Evolutionary conservation across 148 eudicot genomes (phyloP).

Genomic region (Silene latifolia): DNA sequence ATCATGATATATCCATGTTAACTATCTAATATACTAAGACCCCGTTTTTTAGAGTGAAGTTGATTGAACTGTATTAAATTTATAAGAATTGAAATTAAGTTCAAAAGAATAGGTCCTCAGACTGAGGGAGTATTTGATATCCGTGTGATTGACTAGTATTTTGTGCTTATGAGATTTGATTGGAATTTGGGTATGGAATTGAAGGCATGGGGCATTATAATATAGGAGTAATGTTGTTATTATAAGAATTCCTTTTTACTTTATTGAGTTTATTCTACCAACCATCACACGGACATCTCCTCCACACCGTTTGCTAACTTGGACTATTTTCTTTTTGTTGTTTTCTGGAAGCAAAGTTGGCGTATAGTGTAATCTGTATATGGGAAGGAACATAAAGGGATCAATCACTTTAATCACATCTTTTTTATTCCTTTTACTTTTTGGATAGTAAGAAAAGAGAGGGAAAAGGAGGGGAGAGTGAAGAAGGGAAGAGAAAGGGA

Average conservation of each 20-base stretch:
- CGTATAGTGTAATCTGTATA: background rate
- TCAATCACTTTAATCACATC: slow-evolving; percentile 19
- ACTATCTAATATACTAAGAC: no score
- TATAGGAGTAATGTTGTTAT: background rate
- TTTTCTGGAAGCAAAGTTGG: slow-evolving; percentile 18
- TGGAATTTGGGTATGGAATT: slow-evolving; percentile 8
- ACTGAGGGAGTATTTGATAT: slow-evolving; percentile 3
- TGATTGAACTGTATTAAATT: no score
- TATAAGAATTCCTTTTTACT: slow-evolving; percentile 1
- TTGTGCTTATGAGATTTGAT: slow-evolving; percentile 19
- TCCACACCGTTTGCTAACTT: slow-evolving; percentile 10
- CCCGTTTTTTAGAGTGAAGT: no score
- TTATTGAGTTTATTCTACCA: slow-evolving; percentile 26
- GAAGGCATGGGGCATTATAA: slow-evolving; percentile 21
- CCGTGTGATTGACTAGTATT: slow-evolving; percentile 12
- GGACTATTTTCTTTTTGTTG: slow-evolving; percentile 12
- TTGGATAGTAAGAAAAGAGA: no score
- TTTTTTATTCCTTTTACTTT: background rate
- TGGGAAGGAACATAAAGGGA: slow-evolving; percentile 27
- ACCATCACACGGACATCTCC: slow-evolving; percentile 35
- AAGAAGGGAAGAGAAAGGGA: no score
- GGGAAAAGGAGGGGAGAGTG: no score
- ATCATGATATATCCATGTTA: no score
- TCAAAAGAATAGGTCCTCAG: no score
- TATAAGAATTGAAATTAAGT: no score